Percentiles rank a stretch among this genome's conserved stretches.
Conservation (phyloP, 176 grass and related monocot genomes). For the Triticum turgidum region DNA sequence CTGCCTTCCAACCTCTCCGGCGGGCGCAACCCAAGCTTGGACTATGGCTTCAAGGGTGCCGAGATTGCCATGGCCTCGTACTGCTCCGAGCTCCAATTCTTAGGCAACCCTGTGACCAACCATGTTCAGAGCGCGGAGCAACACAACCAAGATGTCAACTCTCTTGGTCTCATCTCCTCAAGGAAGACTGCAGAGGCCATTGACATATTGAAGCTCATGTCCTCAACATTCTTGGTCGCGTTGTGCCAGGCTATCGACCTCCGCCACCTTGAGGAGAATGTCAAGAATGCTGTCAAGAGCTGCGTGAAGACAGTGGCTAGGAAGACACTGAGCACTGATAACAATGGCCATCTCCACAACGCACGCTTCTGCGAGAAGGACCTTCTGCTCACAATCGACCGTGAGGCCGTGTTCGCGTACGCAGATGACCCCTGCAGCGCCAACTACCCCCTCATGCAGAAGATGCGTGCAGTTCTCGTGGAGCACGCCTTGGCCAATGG, state of each 20-base stretch:
- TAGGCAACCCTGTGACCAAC: constrained; percentile 84
- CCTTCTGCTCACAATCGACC: constrained; percentile 55
- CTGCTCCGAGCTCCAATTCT: constrained; percentile 90
- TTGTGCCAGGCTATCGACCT: constrained; percentile 75
- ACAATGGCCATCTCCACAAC: constrained; percentile 39
- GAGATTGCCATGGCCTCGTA: constrained; percentile 94
- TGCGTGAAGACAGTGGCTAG: constrained; percentile 48
- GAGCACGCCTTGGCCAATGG: constrained; percentile 68
- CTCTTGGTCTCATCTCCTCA: constrained; percentile 78
- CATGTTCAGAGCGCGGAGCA: constrained; percentile 97
- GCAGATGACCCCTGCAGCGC: constrained; percentile 74
- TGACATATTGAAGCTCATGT: constrained; percentile 90
- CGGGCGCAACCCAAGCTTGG: constrained; percentile 83
- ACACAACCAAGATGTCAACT: constrained; percentile 95
- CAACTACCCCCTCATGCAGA: constrained; percentile 70
- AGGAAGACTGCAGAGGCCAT: constrained; percentile 81
- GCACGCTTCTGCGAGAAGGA: constrained; percentile 79
- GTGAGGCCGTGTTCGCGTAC: constrained; percentile 66
- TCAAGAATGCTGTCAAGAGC: constrained; percentile 57
- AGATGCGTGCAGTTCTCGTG: constrained; percentile 63
- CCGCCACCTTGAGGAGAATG: constrained; percentile 79
- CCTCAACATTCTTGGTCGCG: constrained; percentile 74
- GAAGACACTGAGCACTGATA: constrained; percentile 51
- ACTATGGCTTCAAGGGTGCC: constrained; percentile 91
- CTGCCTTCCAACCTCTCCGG: constrained; percentile 84